phyloP scores from a whole-genome alignment of 139 green algal species.

The Chlorella vulgaris region DNA sequence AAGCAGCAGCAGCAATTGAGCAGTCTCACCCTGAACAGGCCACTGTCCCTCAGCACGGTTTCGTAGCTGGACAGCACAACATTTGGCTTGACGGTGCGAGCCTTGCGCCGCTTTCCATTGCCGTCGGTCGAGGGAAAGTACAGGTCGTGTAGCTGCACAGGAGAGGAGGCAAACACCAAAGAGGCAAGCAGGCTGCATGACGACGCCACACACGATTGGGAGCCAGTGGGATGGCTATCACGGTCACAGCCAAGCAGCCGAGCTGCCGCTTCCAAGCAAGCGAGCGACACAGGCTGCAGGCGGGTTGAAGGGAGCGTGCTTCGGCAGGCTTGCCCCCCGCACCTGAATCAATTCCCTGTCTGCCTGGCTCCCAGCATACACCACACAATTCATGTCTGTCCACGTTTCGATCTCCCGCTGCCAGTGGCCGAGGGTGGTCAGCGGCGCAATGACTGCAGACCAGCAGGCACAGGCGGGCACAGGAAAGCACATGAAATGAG shows the following conservation, averaged over 20 bases:
- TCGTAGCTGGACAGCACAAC: conserved; percentile 88
- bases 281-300: no score
- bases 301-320: no score
- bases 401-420: conserved; percentile 91
- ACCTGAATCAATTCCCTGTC: conserved; percentile 70
- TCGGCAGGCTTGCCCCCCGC: background rate
- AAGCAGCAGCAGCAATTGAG: background rate
- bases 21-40: conserved; percentile 43
- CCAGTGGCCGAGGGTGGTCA: conserved; percentile 95
- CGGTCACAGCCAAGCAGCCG: no score
- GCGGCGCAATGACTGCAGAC: conserved; percentile 82
- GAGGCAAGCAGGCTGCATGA: no score
- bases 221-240: no score
- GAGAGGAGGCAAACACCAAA: background rate
- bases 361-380: conserved; percentile 67
- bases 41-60: conserved; percentile 46
- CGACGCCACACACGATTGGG: no score
- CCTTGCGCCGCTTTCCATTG: background rate
- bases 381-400: conserved; percentile 87
- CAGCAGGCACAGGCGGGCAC: no score
- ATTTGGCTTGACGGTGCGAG: conserved; percentile 50
- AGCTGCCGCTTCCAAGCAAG: no score
- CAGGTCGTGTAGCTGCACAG: conserved; percentile 68
- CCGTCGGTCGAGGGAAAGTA: background rate
- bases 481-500: no score